Evolutionary conservation across 2,329 filamentous ascomycete genomes (phyloP).

Genomic region (Sporothrix pallida): DNA sequence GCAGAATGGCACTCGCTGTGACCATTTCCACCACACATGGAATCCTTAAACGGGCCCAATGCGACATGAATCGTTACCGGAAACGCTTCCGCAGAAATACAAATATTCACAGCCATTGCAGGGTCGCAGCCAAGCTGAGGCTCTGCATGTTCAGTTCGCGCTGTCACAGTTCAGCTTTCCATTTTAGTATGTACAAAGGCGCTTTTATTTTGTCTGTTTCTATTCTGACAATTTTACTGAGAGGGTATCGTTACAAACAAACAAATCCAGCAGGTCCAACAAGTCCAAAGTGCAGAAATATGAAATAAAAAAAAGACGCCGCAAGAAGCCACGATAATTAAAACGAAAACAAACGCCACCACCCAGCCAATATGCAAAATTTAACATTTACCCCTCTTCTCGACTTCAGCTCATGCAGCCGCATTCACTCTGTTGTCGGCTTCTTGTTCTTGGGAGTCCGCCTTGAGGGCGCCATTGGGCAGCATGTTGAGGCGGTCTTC

Average conservation of each 20-base stretch:
- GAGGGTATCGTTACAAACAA: too few species aligned
- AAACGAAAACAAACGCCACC: neutral
- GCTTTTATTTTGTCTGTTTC: neutral
- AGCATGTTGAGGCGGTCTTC: conserved; percentile 74
- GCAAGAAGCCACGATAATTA: neutral
- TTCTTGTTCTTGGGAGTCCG: neutral
- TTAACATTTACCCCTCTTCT: neutral
- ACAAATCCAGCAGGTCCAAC: too few species aligned
- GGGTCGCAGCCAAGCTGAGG: neutral
- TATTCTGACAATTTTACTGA: neutral
- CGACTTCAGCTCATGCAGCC: neutral
- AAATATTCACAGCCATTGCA: too few species aligned
- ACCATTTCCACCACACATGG: neutral
- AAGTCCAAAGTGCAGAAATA: neutral
- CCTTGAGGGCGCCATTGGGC: conserved; percentile 32
- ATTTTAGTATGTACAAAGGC: neutral
- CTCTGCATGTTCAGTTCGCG: neutral
- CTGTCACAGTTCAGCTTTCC: neutral
- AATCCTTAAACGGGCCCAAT: neutral
- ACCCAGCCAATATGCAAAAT: too few species aligned
- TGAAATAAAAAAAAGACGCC: neutral
- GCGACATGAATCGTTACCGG: neutral
- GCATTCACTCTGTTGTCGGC: neutral
- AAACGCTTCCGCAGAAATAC: neutral
- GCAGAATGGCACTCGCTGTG: neutral